These are phyloP conservation scores for Ustilago xerochloae DNA, from an alignment of 1,284 basidiomycete genomes.

Conservation along the genomic window DNA sequence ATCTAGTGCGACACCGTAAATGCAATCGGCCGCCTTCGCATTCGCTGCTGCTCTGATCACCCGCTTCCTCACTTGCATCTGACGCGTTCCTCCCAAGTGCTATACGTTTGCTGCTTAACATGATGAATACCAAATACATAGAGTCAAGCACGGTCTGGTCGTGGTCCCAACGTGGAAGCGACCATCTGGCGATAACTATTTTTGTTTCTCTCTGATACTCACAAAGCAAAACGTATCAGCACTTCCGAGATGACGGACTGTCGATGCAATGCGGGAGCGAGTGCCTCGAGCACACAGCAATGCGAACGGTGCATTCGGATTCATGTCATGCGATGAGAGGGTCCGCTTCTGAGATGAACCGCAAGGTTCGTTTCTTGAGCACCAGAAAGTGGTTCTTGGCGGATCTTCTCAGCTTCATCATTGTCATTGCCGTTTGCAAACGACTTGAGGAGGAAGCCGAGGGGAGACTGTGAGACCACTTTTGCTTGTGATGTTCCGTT, in stretches of 20 bases:
- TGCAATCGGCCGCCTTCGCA: neutral
- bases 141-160: constrained; percentile 55
- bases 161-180: constrained; percentile 55
- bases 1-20: neutral
- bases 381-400: neutral
- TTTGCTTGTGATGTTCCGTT: neutral
- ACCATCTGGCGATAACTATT: constrained; percentile 47
- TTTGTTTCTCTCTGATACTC: constrained; percentile 38
- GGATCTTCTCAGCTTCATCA: neutral
- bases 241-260: neutral
- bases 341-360: neutral
- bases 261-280: neutral
- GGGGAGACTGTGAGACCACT: neutral
- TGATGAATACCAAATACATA: constrained; percentile 55
- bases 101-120: constrained; percentile 1
- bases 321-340: neutral
- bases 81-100: neutral
- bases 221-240: neutral
- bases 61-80: neutral
- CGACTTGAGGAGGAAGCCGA: neutral
- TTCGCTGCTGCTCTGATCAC: neutral
- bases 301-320: neutral
- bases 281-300: neutral
- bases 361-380: too few relatives aligned
- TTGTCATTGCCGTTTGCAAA: neutral